Percentiles rank a stretch among this genome's conserved stretches.
Evolutionary conservation across 108 stramenopile genomes (phyloP).

Genomic region (Heterococcus sp.): DNA sequence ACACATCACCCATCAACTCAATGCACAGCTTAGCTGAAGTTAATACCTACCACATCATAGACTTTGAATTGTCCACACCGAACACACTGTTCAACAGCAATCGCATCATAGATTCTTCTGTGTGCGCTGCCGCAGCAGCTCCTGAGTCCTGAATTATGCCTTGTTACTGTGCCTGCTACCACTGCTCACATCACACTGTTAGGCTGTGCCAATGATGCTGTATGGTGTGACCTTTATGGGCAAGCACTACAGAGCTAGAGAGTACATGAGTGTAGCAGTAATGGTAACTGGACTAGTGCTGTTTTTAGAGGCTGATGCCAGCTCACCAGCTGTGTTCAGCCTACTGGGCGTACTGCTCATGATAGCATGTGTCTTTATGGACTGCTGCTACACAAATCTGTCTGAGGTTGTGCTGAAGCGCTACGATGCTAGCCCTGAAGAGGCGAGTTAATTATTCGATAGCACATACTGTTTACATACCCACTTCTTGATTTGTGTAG

Average conservation of each 20-base stretch:
- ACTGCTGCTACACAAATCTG: neutral
- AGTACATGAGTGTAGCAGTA: neutral
- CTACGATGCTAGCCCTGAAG: neutral
- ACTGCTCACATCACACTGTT: no score
- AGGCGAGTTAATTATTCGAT: neutral
- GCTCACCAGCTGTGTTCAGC: neutral
- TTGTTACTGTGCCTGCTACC: no score
- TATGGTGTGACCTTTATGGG: slow-evolving; percentile 12
- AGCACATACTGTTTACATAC: neutral
- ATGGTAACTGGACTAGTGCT: neutral
- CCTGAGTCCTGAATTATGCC: no score
- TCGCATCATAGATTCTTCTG: no score
- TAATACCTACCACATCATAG: no score
- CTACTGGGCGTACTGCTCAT: neutral
- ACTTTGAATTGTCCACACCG: no score
- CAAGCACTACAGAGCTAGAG: slow-evolving; percentile 7
- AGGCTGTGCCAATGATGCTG: slow-evolving; percentile 15
- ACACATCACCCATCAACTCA: no score
- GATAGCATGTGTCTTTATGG: neutral
- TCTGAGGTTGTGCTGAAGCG: neutral
- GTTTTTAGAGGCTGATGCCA: neutral
- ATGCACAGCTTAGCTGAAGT: no score
- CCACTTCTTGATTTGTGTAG: neutral
- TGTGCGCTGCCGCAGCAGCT: no score
- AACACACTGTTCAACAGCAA: no score